Evolutionary conservation across 23 red algal genomes (phyloP), one percentile per base, ranked within the genome.

Genomic region (Agarophyton chilense): DNA sequence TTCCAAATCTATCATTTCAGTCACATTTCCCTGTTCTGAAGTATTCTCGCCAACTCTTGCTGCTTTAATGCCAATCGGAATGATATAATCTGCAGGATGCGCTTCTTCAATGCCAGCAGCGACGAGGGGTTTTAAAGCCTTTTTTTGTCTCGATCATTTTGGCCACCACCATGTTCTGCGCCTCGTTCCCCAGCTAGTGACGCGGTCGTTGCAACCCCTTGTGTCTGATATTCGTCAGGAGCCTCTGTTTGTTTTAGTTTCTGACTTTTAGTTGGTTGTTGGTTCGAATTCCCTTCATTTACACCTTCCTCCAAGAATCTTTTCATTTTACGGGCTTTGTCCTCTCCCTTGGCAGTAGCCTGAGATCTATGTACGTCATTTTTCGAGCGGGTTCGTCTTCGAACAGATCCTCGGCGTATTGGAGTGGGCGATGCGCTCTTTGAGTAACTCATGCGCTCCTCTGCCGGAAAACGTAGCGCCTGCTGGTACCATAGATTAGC

Each of bases 401-500:
- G 68, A 74, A 43, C 25, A 3, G 41, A 46, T 47, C 68, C 47
- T 24, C 24, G 40, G 17, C 68, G 68, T 33, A 46, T 74, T 22
- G 43, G 29, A 1, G 21, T 39, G n/a, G 68, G 26, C 45, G 40
- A 26, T 74, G 68, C 39, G 24, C 4, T 25, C 22, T 21, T 80
- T 80, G 29, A 47, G 19, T 47, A 35, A 43, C 51, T 29, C 39
- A 56, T 61, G 9, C 77, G 77, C 11, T 80, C 77, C 49, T 80
- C 77, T 43, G 50, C 49, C 49, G 77, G 54, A 56, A 80, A 58
- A 1, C 38, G 29, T 61, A 80, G 40, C n/a, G 36, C 77, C n/a
- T 61, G 51, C n/a, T 56, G 77, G 32, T 58, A 58, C 77, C 77
- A 80, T 24, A 80, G 19, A 80, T 55, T 58, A 17, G 58, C 51